Percentiles rank a stretch among this genome's conserved stretches.
Evolutionary conservation across 106 monocot species (phyloP).

Genomic region (Triglochin maritima): DNA sequence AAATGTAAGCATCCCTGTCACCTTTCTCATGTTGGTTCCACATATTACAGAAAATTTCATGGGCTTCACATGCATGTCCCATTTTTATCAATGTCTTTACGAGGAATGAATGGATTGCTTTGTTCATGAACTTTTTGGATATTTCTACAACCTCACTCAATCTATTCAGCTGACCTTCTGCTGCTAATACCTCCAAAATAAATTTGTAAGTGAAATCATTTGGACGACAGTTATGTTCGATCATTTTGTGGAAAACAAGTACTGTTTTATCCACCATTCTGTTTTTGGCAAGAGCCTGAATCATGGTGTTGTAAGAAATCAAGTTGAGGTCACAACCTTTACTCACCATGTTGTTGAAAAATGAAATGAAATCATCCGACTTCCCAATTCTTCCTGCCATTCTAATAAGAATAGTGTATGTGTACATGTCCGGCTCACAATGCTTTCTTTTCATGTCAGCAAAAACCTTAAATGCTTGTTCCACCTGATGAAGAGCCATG

Average conservation of each 20-base stretch:
- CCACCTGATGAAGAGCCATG: constrained; percentile 35
- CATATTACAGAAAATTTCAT: constrained; percentile 80
- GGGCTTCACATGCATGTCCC: constrained; percentile 82
- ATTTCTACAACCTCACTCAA: constrained; percentile 59
- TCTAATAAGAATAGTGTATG: constrained; percentile 88
- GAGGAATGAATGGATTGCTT: constrained; percentile 44
- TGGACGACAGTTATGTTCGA: constrained; percentile 64
- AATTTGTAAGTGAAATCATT: constrained; percentile 84
- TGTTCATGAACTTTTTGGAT: constrained; percentile 60
- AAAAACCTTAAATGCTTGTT: constrained; percentile 55
- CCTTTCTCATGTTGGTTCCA: constrained; percentile 66
- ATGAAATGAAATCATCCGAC: constrained; percentile 38
- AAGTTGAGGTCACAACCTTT: constrained; percentile 54
- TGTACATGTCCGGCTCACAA: constrained; percentile 79
- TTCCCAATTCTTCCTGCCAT: constrained; percentile 76
- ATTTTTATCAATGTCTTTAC: constrained; percentile 63
- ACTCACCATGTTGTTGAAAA: constrained; percentile 67
- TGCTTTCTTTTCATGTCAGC: constrained; percentile 72
- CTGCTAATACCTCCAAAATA: constrained; percentile 50
- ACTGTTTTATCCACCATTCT: constrained; percentile 59
- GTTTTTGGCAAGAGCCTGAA: constrained; percentile 82
- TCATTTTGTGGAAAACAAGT: constrained; percentile 75
- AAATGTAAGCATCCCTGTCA: constrained; percentile 62
- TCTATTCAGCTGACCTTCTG: constrained; percentile 43
- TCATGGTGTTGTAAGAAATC: constrained; percentile 81